Conservation (phyloP, 2,329 filamentous ascomycete species). For the Dendryphion nanum region DNA sequence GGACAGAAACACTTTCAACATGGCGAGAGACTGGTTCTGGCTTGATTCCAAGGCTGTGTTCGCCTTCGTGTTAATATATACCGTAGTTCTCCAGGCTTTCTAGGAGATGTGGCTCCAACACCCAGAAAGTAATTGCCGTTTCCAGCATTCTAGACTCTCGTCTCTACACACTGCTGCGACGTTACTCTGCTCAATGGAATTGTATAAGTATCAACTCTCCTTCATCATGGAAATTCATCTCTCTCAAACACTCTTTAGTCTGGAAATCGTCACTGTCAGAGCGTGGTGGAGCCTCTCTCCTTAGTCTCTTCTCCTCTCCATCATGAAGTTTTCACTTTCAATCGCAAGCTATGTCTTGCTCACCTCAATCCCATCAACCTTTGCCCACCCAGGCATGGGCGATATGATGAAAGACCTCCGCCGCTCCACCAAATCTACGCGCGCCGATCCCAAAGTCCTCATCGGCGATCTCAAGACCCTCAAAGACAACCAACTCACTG, state of each 20-base stretch:
- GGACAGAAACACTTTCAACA: conserved; percentile 6
- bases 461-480: conserved; percentile 36
- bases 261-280: neutral
- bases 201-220: neutral
- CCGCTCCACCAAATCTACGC: conserved; percentile 15
- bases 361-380: conserved; percentile 8
- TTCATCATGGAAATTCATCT: conserved; percentile 1
- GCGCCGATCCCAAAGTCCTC: conserved; percentile 29
- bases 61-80: conserved; percentile 6
- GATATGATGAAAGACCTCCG: conserved; percentile 20
- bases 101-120: neutral
- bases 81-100: conserved; percentile 3
- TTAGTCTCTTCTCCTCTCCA: neutral
- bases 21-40: conserved; percentile 2
- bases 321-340: conserved; percentile 15
- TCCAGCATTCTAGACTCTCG: neutral
- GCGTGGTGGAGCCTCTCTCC: neutral
- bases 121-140: neutral
- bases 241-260: neutral
- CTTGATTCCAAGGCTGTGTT: conserved; percentile 1
- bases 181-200: neutral
- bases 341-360: conserved; percentile 19
- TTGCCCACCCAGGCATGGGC: conserved; percentile 32
- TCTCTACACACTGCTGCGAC: neutral
- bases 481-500: conserved; percentile 26